A percentile compares a stretch with the other conserved stretches of the same genome.
phyloP scores from a whole-genome alignment of 2,329 filamentous ascomycete species.

The Decorospora gaudefroyi region DNA sequence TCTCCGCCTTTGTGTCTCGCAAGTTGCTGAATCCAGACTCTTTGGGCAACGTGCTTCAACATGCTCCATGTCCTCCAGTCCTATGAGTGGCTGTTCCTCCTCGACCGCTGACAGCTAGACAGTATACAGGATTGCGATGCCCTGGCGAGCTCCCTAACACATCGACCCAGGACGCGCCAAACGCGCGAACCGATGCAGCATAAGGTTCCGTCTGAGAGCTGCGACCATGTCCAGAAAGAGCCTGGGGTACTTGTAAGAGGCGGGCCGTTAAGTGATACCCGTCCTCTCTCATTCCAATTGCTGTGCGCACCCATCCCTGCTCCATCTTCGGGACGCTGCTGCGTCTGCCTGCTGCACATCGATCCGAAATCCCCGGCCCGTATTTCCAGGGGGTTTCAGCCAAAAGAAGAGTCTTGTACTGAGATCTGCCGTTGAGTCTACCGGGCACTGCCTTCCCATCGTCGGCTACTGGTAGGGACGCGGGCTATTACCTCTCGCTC shows the following conservation, averaged over 20 bases:
- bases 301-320: constrained; percentile 18
- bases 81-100: not conserved
- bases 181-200: not conserved
- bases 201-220: constrained; percentile 4
- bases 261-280: constrained; percentile 19
- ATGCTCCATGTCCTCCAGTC: constrained; percentile 3
- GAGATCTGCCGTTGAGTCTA: not conserved
- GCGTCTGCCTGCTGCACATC: constrained; percentile 11
- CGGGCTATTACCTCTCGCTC: constrained; percentile 4
- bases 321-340: constrained; percentile 13
- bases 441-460: not conserved
- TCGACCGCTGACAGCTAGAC: not conserved
- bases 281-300: constrained; percentile 14
- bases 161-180: not conserved
- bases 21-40: constrained; percentile 11
- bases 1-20: constrained; percentile 12
- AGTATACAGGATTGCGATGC: too few relatives aligned
- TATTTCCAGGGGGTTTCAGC: not conserved
- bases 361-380: constrained; percentile 13
- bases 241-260: constrained; percentile 9
- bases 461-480: not conserved
- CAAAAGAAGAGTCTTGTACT: constrained; percentile 2
- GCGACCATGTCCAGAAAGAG: constrained; percentile 10
- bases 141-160: too few relatives aligned
- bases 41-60: constrained; percentile 13